phyloP scores from a whole-genome alignment of 1,139 yeast species.

The Taphrina sp. region DNA sequence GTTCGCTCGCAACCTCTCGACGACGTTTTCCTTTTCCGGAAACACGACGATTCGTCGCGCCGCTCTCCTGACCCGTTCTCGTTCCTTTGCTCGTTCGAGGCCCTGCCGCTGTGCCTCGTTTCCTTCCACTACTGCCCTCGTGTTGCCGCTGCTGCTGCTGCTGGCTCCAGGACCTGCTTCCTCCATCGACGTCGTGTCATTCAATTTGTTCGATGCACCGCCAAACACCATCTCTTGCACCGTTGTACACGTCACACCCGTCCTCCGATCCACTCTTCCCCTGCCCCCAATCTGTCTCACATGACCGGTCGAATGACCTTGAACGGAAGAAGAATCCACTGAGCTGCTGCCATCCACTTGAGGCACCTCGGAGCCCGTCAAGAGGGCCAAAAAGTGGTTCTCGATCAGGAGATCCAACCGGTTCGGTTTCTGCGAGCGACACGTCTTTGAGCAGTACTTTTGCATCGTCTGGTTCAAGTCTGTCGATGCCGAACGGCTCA shows the following conservation, averaged over 20 bases:
- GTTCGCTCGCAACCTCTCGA: no score
- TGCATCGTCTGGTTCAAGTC: constrained; percentile 3
- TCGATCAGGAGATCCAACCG: constrained; percentile 11
- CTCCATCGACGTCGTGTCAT: not conserved
- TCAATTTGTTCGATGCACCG: not conserved
- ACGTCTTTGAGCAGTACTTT: constrained; percentile 23
- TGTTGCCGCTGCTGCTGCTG: not conserved
- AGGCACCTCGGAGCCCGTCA: not conserved
- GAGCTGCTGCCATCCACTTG: no score
- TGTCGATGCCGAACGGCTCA: constrained; percentile 5
- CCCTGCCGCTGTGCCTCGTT: not conserved
- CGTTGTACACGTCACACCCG: constrained; percentile 13
- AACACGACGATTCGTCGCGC: constrained; percentile 24
- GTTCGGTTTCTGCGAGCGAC: constrained; percentile 19
- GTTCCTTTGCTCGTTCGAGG: constrained; percentile 2
- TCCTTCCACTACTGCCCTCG: not conserved
- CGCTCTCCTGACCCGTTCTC: constrained; percentile 23
- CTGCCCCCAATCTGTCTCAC: no score
- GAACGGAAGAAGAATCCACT: no score
- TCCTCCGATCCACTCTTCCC: not conserved
- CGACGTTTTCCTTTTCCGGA: constrained; percentile 7
- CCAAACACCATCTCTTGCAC: constrained; percentile 6
- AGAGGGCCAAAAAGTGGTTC: not conserved
- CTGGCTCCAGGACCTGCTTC: not conserved
- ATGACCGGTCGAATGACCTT: no score